phyloP scores from a whole-genome alignment of 2,329 filamentous ascomycete genomes.

The Ceratocystis alfenasii region DNA sequence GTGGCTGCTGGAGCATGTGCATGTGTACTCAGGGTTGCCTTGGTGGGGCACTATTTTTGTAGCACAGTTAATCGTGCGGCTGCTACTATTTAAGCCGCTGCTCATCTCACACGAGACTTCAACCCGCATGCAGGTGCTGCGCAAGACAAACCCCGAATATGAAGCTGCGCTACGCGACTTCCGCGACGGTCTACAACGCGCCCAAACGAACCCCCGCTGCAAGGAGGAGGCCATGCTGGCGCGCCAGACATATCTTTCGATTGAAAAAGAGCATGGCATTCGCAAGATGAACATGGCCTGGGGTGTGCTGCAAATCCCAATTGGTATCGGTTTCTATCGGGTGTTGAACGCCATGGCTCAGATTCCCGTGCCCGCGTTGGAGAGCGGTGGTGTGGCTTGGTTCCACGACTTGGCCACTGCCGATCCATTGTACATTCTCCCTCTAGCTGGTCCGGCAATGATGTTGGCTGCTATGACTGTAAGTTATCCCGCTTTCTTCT shows the following conservation, averaged over 20 bases:
- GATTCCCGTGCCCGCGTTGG: conserved; percentile 70
- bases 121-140: conserved; percentile 49
- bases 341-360: conserved; percentile 60
- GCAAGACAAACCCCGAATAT: conserved; percentile 40
- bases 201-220: conserved; percentile 32
- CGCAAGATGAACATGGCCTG: conserved; percentile 30
- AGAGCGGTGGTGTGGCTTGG: conserved; percentile 63
- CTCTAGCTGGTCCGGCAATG: conserved; percentile 44
- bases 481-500: conserved; percentile 16
- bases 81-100: conserved; percentile 53
- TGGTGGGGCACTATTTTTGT: conserved; percentile 70
- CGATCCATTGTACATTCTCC: conserved; percentile 71
- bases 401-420: conserved; percentile 60
- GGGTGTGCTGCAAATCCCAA: conserved; percentile 42
- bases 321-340: conserved; percentile 73
- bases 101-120: conserved; percentile 48
- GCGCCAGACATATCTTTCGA: conserved; percentile 27
- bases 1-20: conserved; percentile 67
- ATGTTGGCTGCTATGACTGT: conserved; percentile 47
- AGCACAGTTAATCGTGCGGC: conserved; percentile 53
- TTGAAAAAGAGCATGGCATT: conserved; percentile 30
- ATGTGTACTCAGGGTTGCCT: conserved; percentile 61
- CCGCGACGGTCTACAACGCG: conserved; percentile 36
- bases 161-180: conserved; percentile 30
- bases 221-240: conserved; percentile 23